Evolutionary conservation across 2,329 filamentous ascomycete species (phyloP).

Genomic region (Pseudopithomyces chartarum): DNA sequence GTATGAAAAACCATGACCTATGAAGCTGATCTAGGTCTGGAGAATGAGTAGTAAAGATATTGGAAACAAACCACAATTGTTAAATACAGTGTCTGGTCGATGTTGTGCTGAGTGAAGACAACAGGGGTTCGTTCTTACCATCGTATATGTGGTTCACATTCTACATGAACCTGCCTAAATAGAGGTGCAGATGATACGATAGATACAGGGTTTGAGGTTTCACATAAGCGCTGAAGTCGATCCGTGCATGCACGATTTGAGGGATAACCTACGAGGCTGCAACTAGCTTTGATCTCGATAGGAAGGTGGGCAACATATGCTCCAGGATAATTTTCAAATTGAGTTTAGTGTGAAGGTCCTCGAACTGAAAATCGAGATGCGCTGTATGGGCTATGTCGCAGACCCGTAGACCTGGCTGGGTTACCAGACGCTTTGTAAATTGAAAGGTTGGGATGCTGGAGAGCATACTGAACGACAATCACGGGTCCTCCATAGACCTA

Average conservation of each 20-base stretch:
- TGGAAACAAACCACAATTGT: background rate
- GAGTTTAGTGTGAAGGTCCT: background rate
- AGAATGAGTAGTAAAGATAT: background rate
- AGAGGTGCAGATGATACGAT: background rate
- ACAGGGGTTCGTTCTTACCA: background rate
- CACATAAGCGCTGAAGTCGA: background rate
- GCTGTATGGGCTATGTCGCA: background rate
- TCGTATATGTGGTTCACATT: background rate
- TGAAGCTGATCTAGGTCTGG: background rate
- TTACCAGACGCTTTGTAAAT: background rate
- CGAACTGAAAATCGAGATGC: background rate
- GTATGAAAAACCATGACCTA: background rate
- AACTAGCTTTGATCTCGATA: background rate
- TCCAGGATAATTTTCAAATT: background rate
- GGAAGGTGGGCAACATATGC: background rate
- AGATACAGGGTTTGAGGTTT: background rate
- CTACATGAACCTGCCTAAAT: background rate
- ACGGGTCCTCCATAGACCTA: background rate
- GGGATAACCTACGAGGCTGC: background rate
- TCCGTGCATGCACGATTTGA: background rate
- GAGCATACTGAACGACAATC: background rate
- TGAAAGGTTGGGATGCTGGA: background rate
- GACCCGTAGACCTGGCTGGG: background rate
- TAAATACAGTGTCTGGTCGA: background rate
- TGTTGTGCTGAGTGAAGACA: background rate